Base-by-base conservation (phyloP, 768 basidiomycete species). In the Hygrocybe punicea region DNA sequence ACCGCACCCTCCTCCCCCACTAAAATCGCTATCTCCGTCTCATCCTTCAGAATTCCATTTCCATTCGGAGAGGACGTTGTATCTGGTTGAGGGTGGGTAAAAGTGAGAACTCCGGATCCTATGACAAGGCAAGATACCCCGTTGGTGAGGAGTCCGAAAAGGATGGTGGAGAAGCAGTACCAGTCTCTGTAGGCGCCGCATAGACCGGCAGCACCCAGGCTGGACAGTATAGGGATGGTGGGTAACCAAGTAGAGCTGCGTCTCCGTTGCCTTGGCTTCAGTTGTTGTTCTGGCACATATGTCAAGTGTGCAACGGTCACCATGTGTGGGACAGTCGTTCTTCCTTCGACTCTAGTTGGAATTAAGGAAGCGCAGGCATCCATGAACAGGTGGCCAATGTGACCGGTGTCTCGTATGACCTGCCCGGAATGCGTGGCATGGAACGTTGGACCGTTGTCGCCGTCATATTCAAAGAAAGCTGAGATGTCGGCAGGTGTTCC, bases 131-230 rank as follows among this genome's bases (percentile, higher is more conserved):
- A 68, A 5, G 69, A 56, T 10, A 70, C 21, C 1, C 73, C 73
- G 45, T 60, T 73, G 52, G 67, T 65, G 21, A 74, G 1, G 44
- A 73, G 69, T 2, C 73, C 73, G 13, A 71, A 62, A 0, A 70
- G 56, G 46, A 75, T 73, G 63, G 72, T 67, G 0, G 64, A 45
- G 53, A 70, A 72, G 29, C 53, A 54, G 42, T 39, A 67, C 73
- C 73, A 74, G 46, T 74, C 73, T 6, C 13, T 25, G 21, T 59
- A 50, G 17, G 68, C 0, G 3, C 66, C 73, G 45, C 67, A 72
- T 23, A 62, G 48, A 49, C 62, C 35, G 49, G 68, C 70, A 5
- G 62, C 57, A 13, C 23, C 54, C 39, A 64, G 2, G 47, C 44
- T n/a, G 42, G 25, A 35, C 25, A 29, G 8, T 29, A 29, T 29